phyloP scores from a whole-genome alignment of 2,329 filamentous ascomycete species.

The Aspergillus neoniger region DNA sequence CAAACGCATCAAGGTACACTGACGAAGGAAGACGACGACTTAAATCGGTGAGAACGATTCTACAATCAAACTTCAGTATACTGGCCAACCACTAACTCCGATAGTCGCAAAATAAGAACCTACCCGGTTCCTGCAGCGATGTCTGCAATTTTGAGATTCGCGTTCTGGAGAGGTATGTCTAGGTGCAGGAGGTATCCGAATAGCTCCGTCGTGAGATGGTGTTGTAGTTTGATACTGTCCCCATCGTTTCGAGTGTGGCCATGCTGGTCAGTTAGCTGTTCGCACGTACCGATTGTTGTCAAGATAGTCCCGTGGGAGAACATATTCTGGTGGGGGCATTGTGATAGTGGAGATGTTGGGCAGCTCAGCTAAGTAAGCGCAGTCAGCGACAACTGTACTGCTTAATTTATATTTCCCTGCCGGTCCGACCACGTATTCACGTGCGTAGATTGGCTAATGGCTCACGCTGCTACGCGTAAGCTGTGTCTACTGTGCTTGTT shows the following conservation, averaged over 20 bases:
- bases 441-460: no score
- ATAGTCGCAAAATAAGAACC: background rate
- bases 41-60: background rate
- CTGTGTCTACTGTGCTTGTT: no score
- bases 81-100: no score
- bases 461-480: no score
- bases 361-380: background rate
- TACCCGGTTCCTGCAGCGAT: constrained; percentile 1
- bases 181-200: constrained; percentile 2
- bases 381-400: background rate
- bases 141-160: background rate
- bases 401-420: no score
- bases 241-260: background rate
- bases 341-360: background rate
- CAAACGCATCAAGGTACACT: background rate
- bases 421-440: no score
- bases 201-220: background rate
- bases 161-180: background rate
- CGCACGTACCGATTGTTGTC: background rate
- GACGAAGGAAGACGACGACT: background rate
- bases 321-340: background rate
- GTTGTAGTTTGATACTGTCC: constrained; percentile 8
- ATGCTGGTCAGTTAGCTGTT: background rate
- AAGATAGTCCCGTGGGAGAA: background rate
- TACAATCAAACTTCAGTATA: background rate